These are phyloP conservation scores for Globisporangium paroecandrum DNA, from an alignment of 352 stramenopile species.

Conservation along the genomic window DNA sequence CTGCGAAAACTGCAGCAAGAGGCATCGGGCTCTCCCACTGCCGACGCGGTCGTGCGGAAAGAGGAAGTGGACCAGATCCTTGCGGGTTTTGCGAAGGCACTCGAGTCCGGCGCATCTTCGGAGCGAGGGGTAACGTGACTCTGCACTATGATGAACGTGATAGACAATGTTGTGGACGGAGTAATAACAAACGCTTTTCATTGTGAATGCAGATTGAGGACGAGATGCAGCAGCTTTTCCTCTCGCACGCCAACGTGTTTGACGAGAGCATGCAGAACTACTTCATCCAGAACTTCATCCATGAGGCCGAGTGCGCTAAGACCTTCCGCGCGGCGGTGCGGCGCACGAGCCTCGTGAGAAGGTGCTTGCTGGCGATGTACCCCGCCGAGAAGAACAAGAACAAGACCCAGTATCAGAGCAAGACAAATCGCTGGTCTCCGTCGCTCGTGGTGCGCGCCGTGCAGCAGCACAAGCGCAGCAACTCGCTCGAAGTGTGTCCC, in stretches of 20 bases:
- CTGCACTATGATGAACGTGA: background rate
- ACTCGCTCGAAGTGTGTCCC: conserved; percentile 49
- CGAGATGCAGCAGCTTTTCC: conserved; percentile 69
- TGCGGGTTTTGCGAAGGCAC: conserved; percentile 49
- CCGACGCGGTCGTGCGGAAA: conserved; percentile 36
- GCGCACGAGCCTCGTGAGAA: conserved; percentile 68
- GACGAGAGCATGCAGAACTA: conserved; percentile 84
- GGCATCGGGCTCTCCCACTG: background rate
- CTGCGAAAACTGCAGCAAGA: conserved; percentile 56
- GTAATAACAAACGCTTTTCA: background rate
- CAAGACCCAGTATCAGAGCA: conserved; percentile 5
- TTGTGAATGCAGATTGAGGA: conserved; percentile 37
- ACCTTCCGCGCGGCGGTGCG: conserved; percentile 63
- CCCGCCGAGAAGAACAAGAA: conserved; percentile 34
- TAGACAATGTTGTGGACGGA: background rate
- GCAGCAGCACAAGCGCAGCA: conserved; percentile 28
- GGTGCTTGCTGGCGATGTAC: conserved; percentile 73
- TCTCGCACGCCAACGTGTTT: conserved; percentile 79
- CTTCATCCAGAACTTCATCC: conserved; percentile 85
- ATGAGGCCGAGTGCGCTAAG: conserved; percentile 66
- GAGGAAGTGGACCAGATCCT: conserved; percentile 61
- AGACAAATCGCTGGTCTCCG: conserved; percentile 32
- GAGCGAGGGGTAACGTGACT: conserved; percentile 28
- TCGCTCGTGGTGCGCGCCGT: conserved; percentile 26
- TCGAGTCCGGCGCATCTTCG: conserved; percentile 41